Evolutionary conservation across 176 grass and related monocot species (phyloP).

Genomic region (Leersia perrieri): DNA sequence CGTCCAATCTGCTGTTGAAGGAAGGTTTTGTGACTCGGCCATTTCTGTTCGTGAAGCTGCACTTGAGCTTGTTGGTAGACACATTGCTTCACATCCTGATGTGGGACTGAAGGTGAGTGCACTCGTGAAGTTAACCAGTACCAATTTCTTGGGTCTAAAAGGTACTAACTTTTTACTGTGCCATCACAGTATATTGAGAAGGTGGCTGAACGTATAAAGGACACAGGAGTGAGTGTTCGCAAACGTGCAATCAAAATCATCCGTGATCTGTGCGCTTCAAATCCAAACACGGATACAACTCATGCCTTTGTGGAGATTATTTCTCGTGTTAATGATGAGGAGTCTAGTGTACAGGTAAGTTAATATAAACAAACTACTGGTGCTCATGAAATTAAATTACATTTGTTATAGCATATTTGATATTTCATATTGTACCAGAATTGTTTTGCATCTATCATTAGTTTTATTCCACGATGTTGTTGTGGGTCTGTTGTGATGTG

Average conservation of each 20-base stretch:
- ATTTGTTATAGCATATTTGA: conserved; percentile 9
- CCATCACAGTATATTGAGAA: conserved; percentile 91
- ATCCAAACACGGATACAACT: conserved; percentile 62
- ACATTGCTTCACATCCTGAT: conserved; percentile 99
- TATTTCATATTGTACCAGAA: conserved; percentile 21
- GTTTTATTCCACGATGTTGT: not conserved
- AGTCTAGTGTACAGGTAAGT: conserved; percentile 95
- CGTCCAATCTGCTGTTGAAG: conserved; percentile 97
- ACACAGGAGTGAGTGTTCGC: conserved; percentile 97
- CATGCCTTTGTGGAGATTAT: conserved; percentile 95
- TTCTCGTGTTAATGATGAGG: conserved; percentile 98
- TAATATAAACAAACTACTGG: not conserved
- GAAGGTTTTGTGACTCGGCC: conserved; percentile 96
- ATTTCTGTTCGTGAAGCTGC: conserved; percentile 99
- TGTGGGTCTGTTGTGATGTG: not conserved
- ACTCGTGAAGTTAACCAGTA: conserved; percentile 25
- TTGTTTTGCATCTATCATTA: conserved; percentile 7
- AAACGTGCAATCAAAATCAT: conserved; percentile 98
- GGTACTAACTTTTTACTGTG: conserved; percentile 25
- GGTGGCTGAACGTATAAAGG: conserved; percentile 95
- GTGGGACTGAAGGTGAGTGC: conserved; percentile 89
- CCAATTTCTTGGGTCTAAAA: conserved; percentile 20
- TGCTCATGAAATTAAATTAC: conserved; percentile 6
- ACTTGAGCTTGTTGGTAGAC: conserved; percentile 94
- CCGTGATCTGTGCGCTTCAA: conserved; percentile 89